Percentiles rank a stretch among this genome's conserved stretches.
Conservation (phyloP, 208 protist genomes). For the Leishmania arabica region DNA sequence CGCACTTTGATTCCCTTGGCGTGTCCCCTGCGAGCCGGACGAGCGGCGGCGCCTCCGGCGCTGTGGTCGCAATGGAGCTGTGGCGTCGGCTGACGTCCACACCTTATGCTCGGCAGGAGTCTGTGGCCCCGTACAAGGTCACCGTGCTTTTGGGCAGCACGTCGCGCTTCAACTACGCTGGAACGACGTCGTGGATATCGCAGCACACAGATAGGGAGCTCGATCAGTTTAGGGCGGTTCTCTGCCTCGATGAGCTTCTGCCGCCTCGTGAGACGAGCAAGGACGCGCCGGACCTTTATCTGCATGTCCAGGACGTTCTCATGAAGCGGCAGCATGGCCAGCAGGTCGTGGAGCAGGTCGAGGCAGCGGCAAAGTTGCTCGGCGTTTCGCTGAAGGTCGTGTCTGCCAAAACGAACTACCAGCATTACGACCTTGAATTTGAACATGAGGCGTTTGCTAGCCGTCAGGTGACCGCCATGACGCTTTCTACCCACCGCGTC, state of each 20-base stretch:
- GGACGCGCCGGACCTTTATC: conserved; percentile 46
- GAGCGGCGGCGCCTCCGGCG: conserved; percentile 51
- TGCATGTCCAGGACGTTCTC: conserved; percentile 80
- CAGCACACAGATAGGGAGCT: conserved; percentile 48
- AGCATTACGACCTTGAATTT: conserved; percentile 82
- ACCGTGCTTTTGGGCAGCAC: conserved; percentile 70
- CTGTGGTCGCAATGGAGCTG: conserved; percentile 71
- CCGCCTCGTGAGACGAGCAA: conserved; percentile 13
- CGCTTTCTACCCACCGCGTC: conserved; percentile 62
- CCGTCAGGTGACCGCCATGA: conserved; percentile 67
- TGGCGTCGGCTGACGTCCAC: conserved; percentile 60
- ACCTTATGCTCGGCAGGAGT: conserved; percentile 12
- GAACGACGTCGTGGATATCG: conserved; percentile 58
- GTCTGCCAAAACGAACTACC: conserved; percentile 74
- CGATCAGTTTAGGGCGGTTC: conserved; percentile 48
- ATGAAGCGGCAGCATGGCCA: conserved; percentile 50
- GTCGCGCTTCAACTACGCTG: conserved; percentile 76
- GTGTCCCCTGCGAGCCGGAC: conserved; percentile 56
- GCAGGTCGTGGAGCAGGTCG: conserved; percentile 49
- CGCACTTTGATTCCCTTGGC: conserved; percentile 76
- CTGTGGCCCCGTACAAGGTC: conserved; percentile 38
- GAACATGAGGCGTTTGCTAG: conserved; percentile 88
- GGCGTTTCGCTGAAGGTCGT: conserved; percentile 60
- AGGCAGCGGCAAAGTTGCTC: conserved; percentile 35
- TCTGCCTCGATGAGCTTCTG: conserved; percentile 83